phyloP scores from a whole-genome alignment of 2,329 filamentous ascomycete species.

The Torrubiellomyces zombiae region DNA sequence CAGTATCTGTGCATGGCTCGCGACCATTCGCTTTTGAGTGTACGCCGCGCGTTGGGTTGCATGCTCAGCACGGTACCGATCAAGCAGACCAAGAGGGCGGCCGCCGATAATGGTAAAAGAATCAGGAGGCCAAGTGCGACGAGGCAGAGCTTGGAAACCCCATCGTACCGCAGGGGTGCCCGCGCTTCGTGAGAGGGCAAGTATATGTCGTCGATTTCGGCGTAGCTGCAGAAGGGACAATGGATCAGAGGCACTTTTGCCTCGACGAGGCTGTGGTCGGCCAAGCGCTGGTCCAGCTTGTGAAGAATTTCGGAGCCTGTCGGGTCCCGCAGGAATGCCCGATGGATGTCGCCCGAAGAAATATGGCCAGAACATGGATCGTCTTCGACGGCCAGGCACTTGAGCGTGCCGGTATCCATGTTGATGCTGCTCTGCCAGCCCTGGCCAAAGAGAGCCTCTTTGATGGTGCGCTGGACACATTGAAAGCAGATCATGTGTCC shows the following conservation, averaged over 20 bases:
- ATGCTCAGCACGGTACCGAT: conserved; percentile 26
- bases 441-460: conserved; percentile 84
- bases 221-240: conserved; percentile 85
- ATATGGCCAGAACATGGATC: conserved; percentile 61
- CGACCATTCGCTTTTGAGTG: conserved; percentile 29
- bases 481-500: conserved; percentile 65
- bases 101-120: conserved; percentile 37
- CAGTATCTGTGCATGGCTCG: conserved; percentile 50
- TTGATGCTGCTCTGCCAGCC: conserved; percentile 75
- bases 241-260: conserved; percentile 60
- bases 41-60: conserved; percentile 23
- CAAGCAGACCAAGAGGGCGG: conserved; percentile 30
- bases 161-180: conserved; percentile 39
- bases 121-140: conserved; percentile 35
- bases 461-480: conserved; percentile 67
- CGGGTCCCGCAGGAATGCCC: conserved; percentile 53
- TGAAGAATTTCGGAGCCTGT: conserved; percentile 55
- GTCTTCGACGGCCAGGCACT: conserved; percentile 62
- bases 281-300: conserved; percentile 64
- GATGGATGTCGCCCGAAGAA: conserved; percentile 49
- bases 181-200: conserved; percentile 36
- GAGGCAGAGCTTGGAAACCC: conserved; percentile 29
- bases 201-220: conserved; percentile 69
- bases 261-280: conserved; percentile 57
- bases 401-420: conserved; percentile 52